phyloP scores from a whole-genome alignment of 208 protist genomes.

The Leptomonas seymouri region DNA sequence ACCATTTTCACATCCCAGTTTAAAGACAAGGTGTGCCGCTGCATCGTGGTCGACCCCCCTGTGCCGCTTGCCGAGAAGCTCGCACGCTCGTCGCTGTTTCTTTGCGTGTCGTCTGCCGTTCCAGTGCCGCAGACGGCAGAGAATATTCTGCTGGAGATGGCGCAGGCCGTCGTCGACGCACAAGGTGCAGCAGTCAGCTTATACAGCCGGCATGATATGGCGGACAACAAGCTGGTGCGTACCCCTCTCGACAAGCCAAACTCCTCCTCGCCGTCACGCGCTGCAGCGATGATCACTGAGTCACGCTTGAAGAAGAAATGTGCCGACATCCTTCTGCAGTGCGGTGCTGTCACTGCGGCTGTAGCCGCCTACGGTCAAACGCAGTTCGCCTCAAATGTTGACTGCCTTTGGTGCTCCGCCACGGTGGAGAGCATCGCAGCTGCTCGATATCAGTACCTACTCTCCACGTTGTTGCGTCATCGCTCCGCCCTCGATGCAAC shows the following conservation, averaged over 20 bases:
- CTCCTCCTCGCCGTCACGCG: constrained; percentile 17
- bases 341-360: constrained; percentile 65
- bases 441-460: constrained; percentile 66
- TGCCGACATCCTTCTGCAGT: constrained; percentile 66
- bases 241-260: constrained; percentile 40
- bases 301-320: constrained; percentile 59
- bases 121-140: constrained; percentile 41
- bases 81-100: constrained; percentile 14
- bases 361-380: constrained; percentile 65
- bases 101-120: constrained; percentile 15
- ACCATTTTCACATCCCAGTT: constrained; percentile 67
- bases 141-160: constrained; percentile 43
- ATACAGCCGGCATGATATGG: constrained; percentile 30
- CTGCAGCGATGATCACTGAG: constrained; percentile 15
- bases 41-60: constrained; percentile 68
- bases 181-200: constrained; percentile 22
- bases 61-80: constrained; percentile 20
- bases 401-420: constrained; percentile 76
- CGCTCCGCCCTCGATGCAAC: constrained; percentile 32
- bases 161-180: constrained; percentile 31
- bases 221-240: constrained; percentile 29
- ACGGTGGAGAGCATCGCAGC: constrained; percentile 84
- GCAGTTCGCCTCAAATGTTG: constrained; percentile 52
- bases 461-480: constrained; percentile 35
- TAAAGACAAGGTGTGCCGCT: constrained; percentile 70